Evolutionary conservation across 1,284 basidiomycete genomes (phyloP).

Genomic region (Ceratobasidium papillatum): DNA sequence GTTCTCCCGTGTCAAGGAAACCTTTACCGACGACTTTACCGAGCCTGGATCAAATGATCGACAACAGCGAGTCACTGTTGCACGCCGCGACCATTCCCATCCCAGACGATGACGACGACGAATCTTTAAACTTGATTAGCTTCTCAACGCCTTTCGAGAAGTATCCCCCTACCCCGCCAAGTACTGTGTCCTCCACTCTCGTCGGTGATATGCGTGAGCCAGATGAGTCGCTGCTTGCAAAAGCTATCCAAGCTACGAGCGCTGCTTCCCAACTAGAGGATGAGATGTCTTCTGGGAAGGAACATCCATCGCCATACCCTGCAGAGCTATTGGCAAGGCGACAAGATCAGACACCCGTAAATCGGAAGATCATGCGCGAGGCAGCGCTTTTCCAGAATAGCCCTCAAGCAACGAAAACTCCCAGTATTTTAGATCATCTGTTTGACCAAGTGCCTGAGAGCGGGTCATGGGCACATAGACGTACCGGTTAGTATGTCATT

Average conservation of each 20-base stretch:
- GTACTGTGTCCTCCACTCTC: slow-evolving; percentile 52
- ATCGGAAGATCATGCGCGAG: slow-evolving; percentile 65
- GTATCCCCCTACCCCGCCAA: slow-evolving; percentile 51
- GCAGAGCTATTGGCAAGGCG: slow-evolving; percentile 27
- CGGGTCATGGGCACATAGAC: slow-evolving; percentile 76
- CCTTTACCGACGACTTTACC: slow-evolving; percentile 14
- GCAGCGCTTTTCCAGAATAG: slow-evolving; percentile 82
- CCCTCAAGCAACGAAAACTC: slow-evolving; percentile 63
- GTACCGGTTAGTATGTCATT: slow-evolving; percentile 46
- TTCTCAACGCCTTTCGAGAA: slow-evolving; percentile 73
- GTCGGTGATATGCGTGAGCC: slow-evolving; percentile 64
- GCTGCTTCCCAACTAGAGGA: slow-evolving; percentile 78
- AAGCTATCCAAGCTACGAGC: slow-evolving; percentile 88
- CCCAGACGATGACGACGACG: slow-evolving; percentile 71
- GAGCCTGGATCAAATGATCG: slow-evolving; percentile 25
- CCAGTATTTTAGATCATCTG: slow-evolving; percentile 63
- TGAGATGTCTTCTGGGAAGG: slow-evolving; percentile 66
- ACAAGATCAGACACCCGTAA: slow-evolving; percentile 62
- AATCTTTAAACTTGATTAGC: slow-evolving; percentile 69
- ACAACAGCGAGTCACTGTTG: slow-evolving; percentile 68
- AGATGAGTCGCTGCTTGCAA: slow-evolving; percentile 82
- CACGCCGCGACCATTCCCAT: slow-evolving; percentile 74
- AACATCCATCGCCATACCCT: slow-evolving; percentile 48
- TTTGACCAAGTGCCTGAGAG: slow-evolving; percentile 62
- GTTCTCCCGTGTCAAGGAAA: slow-evolving; percentile 16